A percentile compares a stretch with the other conserved stretches of the same genome.
phyloP scores from a whole-genome alignment of 208 protist species.

The Leishmania tropica region DNA sequence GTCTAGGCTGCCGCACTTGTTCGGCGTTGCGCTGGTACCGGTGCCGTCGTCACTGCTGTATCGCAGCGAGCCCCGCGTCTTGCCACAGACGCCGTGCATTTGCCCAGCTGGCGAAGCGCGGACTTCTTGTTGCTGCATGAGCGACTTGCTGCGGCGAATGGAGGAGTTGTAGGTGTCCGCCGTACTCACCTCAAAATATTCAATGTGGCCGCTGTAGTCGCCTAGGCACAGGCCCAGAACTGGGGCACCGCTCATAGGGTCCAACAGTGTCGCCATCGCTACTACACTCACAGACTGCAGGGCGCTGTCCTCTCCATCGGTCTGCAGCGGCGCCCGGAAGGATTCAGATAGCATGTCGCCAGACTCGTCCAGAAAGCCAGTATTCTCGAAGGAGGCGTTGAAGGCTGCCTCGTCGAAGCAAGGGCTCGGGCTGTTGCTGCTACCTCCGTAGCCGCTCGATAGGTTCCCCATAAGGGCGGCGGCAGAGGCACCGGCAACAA shows the following conservation, averaged over 20 bases:
- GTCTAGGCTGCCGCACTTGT: conserved; percentile 33
- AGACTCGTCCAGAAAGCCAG: conserved; percentile 25
- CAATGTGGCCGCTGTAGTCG: conserved; percentile 81
- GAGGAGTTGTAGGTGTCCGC: conserved; percentile 41
- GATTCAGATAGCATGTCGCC: conserved; percentile 39
- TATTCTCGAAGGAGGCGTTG: conserved; percentile 30
- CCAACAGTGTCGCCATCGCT: conserved; percentile 70
- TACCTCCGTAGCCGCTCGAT: conserved; percentile 15
- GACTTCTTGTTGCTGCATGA: conserved; percentile 22
- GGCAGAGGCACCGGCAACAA: neutral
- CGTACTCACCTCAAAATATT: conserved; percentile 80
- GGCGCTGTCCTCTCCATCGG: conserved; percentile 39
- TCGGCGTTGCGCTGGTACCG: conserved; percentile 21
- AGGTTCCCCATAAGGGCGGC: neutral
- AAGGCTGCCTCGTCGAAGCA: conserved; percentile 53
- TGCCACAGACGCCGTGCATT: conserved; percentile 12
- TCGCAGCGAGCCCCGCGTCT: conserved; percentile 17
- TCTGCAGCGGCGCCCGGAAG: conserved; percentile 15
- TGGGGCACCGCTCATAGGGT: conserved; percentile 69
- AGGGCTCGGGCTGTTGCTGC: conserved; percentile 42
- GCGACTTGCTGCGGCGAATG: conserved; percentile 51
- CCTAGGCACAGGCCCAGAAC: conserved; percentile 75
- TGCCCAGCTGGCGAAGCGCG: conserved; percentile 2
- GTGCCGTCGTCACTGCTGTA: conserved; percentile 32
- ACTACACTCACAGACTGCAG: conserved; percentile 63